A percentile compares a stretch with the other conserved stretches of the same genome.
Evolutionary conservation across 2,329 filamentous ascomycete genomes (phyloP).

Genomic region (Arthrobotrys pseudoclavata): DNA sequence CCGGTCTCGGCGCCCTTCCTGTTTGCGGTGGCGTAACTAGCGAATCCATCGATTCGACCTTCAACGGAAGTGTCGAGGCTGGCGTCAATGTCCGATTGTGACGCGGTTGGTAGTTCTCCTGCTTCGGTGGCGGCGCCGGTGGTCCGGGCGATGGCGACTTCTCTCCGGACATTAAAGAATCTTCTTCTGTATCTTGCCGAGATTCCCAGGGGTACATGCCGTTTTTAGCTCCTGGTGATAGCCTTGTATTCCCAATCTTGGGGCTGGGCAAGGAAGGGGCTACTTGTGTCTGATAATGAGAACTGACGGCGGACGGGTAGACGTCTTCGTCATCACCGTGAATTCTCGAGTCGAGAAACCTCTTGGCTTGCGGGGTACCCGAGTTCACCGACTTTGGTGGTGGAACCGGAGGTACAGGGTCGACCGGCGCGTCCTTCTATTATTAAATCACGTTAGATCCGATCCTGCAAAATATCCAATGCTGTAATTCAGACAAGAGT

Average conservation of each 20-base stretch:
- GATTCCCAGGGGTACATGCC: conserved; percentile 59
- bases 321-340: conserved; percentile 58
- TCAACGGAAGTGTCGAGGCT: conserved; percentile 36
- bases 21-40: conserved; percentile 51
- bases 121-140: conserved; percentile 49
- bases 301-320: conserved; percentile 45
- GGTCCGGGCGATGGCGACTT: conserved; percentile 47
- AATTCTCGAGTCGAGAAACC: conserved; percentile 49
- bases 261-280: conserved; percentile 51
- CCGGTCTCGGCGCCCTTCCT: conserved; percentile 40
- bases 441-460: conserved; percentile 58
- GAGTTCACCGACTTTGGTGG: conserved; percentile 53
- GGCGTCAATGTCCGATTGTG: conserved; percentile 55
- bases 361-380: conserved; percentile 24
- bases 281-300: conserved; percentile 40
- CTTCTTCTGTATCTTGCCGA: conserved; percentile 50
- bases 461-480: conserved; percentile 9
- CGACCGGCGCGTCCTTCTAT: conserved; percentile 57
- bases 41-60: conserved; percentile 47
- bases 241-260: conserved; percentile 37
- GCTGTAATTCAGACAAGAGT: conserved; percentile 20
- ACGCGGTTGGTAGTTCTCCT: conserved; percentile 42
- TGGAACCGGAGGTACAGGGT: conserved; percentile 51
- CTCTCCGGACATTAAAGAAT: conserved; percentile 53
- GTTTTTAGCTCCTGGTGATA: conserved; percentile 48